Base-by-base conservation (phyloP, 1,139 yeast genomes). In the Pichia sp. region DNA sequence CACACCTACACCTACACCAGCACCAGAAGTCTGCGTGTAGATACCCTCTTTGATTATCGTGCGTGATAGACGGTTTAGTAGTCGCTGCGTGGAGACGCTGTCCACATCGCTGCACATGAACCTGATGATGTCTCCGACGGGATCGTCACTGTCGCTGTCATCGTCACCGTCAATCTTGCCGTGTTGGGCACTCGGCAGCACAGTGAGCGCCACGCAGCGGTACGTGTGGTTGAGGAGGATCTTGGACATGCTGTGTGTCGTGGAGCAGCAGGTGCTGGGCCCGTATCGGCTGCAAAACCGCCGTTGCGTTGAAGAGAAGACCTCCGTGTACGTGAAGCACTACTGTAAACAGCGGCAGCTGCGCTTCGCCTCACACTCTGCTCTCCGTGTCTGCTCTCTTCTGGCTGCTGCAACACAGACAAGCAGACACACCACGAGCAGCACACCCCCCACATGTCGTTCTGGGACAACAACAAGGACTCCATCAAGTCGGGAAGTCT, bases 391-490 rank as follows among this genome's bases (percentile, higher is more conserved):
- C 5, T 14, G 20, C 10, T 22, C 10, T 12, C 20, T 14, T 22
- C 14, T 9, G 13, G 4, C 16, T 3, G 12, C 8, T 6, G n/a
- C 41, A 47, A 48, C 44, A 30, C 63, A 75, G 13, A n/a, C 27
- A n/a, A 13, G 11, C 20, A 27, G 16, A 12, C 20, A 13, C 11
- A 27, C 11, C 20, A 17, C 20, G 16, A 17, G 29, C 29, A 27
- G 29, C 16, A 17, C 29, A 15, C 32, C 20, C 26, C 26, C 32
- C 18, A 12, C 16, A 25, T 25, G 27, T 25, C 27, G 9, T 73
- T 71, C 46, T 72, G 77, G 77, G 75, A 71, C 21, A 66, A 67
- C 41, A 67, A 72, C 51, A 72, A 72, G 44, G 77, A 58, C 34
- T 47, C 67, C 0, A 61, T 73, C 51, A 70, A 69, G 39, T 49